A percentile compares a stretch with the other conserved stretches of the same genome.
Conservation (phyloP, 2,329 filamentous ascomycete genomes). For the Acarospora socialis region DNA sequence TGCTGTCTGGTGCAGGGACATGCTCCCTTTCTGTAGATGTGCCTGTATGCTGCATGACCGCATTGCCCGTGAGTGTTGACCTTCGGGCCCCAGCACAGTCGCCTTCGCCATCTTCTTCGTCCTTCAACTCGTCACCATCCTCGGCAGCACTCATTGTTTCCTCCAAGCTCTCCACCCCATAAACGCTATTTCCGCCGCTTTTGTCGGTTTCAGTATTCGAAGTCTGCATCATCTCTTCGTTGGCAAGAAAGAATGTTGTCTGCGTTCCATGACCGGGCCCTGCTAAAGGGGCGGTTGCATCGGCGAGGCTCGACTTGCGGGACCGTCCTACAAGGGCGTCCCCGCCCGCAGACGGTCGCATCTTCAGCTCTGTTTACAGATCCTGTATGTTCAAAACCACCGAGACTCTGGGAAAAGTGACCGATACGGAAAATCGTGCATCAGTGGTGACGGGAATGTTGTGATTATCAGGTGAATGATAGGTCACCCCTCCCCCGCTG, state of each 20-base stretch:
- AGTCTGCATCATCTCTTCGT: slow-evolving; percentile 35
- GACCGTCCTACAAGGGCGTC: slow-evolving; percentile 5
- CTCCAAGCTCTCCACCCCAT: slow-evolving; percentile 43
- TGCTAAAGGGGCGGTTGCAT: slow-evolving; percentile 20
- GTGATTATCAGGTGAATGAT: too few species aligned
- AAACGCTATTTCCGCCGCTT: slow-evolving; percentile 31
- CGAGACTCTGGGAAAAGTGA: too few species aligned
- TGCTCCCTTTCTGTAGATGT: slow-evolving; percentile 10
- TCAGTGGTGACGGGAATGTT: too few species aligned
- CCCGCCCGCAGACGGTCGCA: slow-evolving; percentile 7
- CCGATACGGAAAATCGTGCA: too few species aligned
- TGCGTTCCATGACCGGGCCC: slow-evolving; percentile 26
- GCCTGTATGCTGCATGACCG: slow-evolving; percentile 14
- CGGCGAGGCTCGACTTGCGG: slow-evolving; percentile 13
- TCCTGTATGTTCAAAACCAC: too few species aligned
- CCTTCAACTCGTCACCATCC: slow-evolving; percentile 17
- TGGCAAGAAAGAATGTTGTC: slow-evolving; percentile 46
- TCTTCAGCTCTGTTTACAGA: too few species aligned
- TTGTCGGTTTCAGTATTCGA: slow-evolving; percentile 19
- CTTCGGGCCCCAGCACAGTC: slow-evolving; percentile 18
- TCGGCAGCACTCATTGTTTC: slow-evolving; percentile 34
- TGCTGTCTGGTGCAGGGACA: too few species aligned
- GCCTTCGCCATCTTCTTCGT: slow-evolving; percentile 15
- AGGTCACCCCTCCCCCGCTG: too few species aligned
- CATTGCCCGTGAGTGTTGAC: slow-evolving; percentile 18